Base-by-base conservation (phyloP, 2,329 filamentous ascomycete species). In the Pseudogymnoascus sp. region DNA sequence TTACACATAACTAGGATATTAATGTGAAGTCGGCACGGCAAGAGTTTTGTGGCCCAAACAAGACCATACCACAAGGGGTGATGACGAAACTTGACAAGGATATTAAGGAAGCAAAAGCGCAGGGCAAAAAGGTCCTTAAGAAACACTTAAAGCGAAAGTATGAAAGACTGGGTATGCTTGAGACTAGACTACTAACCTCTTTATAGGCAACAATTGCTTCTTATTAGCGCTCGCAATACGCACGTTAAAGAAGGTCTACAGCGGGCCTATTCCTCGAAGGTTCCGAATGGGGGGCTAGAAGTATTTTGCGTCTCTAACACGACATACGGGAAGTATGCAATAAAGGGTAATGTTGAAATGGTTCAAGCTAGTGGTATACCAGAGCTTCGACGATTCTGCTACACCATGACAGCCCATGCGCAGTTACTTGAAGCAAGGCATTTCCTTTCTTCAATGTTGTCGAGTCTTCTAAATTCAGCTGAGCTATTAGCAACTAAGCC, bases 231-330 rank as follows among this genome's bases (percentile, higher is more conserved):
- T 4, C 67, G 73, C 33, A 74, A 70, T 37, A 59, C 63, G 1
- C 69, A 75, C 61, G 71, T 75, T 76, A 2, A 67, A 67, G 53
- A 65, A n/a, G 5, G 67, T 66, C 11, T 75, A 75, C 63, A 1
- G 67, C 64, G 18, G 4, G 67, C 66, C 14, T 75, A 75, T 64
- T 62, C 69, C 0, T 66, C 68, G 0, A 68, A 71, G 25, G 64
- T 65, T 3, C 62, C 69, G 71, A 33, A 64, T 64, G 64, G 65
- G 6, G 47, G 8, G 3, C 63, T 75, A 3, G 67, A 75, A 21
- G 72, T 75, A 1, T 76, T 76, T 59, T 76, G 73, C 44, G 70
- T 76, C 0, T 75, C 73, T 6, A 75, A 75, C 63, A 71, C 65
- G 11, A 67, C 68, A 53, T 76, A 75, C 63, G 69, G 74, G 38